Base-by-base conservation (phyloP, 1,284 basidiomycete species). In the Veloboletus limbatus region DNA sequence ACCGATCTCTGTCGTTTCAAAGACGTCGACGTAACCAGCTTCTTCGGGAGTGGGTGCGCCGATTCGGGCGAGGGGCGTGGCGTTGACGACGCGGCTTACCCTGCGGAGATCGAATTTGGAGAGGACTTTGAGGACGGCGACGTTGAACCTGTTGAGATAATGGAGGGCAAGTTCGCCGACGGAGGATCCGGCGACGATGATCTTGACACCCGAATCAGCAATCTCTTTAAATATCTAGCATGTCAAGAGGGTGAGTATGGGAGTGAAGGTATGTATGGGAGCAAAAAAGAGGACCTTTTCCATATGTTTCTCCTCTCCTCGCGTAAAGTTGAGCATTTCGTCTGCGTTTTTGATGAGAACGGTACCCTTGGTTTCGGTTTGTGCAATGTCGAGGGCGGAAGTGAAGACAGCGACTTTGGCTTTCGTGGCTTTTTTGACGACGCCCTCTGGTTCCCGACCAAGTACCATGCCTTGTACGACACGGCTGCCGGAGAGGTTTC, bases 391-490 rank as follows among this genome's bases (percentile, higher is more conserved):
- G 50, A 98, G 77, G 2, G 89, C 90, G 54, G 85, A 92, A 0
- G 95, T 98, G 73, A 88, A 98, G 47, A 98, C 90, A 6, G 90
- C 95, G 38, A 97, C 93, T 70, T 97, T 96, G 42, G 84, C 90
- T 57, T 84, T 85, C 48, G 72, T 75, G 8, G 82, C 85, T 58
- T 91, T 89, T 73, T 94, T 94, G 56, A 97, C 69, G 46, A 79
- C 76, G 37, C 90, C 92, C 70, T 99, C 96, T 1, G 97, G 92
- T 69, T 97, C 92, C 31, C 95, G 79, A 36, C 92, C 92, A 59
- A 99, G 97, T 0, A 99, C 96, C 97, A 99, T 99, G 39, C 97
- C 97, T 55, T 90, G 83, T 6, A 99, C 87, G 9, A 99, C 96
- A 53, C 79, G 84, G 67, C 93, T 97, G 27, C 78, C 78, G 9